Conservation (phyloP, 768 basidiomycete genomes). For the Agrocybe pediades region DNA sequence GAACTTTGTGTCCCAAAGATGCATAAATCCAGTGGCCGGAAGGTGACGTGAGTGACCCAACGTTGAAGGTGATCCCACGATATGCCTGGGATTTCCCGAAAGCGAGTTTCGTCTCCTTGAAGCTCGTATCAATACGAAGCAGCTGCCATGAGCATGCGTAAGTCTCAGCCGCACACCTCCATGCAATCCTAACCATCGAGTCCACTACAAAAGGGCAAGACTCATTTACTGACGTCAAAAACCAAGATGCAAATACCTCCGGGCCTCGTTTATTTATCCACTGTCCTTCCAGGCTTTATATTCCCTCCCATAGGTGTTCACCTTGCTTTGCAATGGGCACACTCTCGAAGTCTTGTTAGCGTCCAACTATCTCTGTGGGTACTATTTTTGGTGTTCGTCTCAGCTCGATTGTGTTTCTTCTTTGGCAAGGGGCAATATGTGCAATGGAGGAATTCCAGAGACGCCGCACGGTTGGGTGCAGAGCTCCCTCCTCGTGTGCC, state of each 20-base stretch:
- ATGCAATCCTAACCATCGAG: too few relatives aligned
- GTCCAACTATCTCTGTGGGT: slow-evolving; percentile 2
- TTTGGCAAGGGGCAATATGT: slow-evolving; percentile 12
- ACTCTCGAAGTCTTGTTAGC: not conserved
- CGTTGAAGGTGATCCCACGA: too few relatives aligned
- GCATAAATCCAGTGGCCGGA: too few relatives aligned
- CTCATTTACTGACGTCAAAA: too few relatives aligned
- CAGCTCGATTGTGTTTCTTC: slow-evolving; percentile 9
- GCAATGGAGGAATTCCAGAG: slow-evolving; percentile 20
- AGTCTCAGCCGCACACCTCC: too few relatives aligned
- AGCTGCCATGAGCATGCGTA: too few relatives aligned
- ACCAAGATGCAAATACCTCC: not conserved
- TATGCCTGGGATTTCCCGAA: too few relatives aligned
- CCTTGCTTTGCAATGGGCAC: not conserved
- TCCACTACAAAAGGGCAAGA: too few relatives aligned
- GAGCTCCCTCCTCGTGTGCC: slow-evolving; percentile 32
- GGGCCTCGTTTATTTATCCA: not conserved
- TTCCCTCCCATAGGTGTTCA: not conserved
- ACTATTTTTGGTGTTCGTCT: not conserved
- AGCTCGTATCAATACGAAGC: too few relatives aligned
- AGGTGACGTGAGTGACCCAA: too few relatives aligned
- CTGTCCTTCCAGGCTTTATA: not conserved
- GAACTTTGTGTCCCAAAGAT: too few relatives aligned
- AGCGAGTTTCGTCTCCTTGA: too few relatives aligned
- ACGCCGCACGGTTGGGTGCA: slow-evolving; percentile 33